These are phyloP conservation scores for Glebionis coronaria DNA, from an alignment of 129 eudicot genomes.

Conservation along the genomic window DNA sequence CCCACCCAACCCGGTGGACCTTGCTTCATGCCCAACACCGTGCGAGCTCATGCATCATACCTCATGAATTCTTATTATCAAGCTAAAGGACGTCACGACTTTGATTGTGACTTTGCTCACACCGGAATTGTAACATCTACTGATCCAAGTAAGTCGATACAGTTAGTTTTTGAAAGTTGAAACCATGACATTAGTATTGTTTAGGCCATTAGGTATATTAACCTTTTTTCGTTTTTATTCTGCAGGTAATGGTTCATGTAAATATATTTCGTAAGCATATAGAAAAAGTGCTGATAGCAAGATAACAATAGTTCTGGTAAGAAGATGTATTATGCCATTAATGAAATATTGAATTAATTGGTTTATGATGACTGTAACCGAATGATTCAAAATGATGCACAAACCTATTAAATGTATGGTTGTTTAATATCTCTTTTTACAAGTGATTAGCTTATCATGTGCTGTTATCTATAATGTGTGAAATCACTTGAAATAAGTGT, in stretches of 20 bases:
- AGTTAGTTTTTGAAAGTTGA: background rate
- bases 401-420: background rate
- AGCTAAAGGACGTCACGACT: slow-evolving; percentile 36
- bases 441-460: background rate
- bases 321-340: background rate
- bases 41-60: slow-evolving; percentile 56
- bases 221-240: background rate
- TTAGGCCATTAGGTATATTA: background rate
- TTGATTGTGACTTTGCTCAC: slow-evolving; percentile 46
- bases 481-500: too few relatives aligned
- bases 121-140: slow-evolving; percentile 33
- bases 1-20: slow-evolving; percentile 54
- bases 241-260: slow-evolving; percentile 32
- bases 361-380: slow-evolving; percentile 9
- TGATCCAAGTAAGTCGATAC: slow-evolving; percentile 52
- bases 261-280: slow-evolving; percentile 16
- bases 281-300: background rate
- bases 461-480: too few relatives aligned
- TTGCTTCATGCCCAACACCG: slow-evolving; percentile 52
- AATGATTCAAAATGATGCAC: slow-evolving; percentile 3
- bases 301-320: background rate
- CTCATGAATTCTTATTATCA: slow-evolving; percentile 69
- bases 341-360: background rate
- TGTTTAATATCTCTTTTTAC: background rate
- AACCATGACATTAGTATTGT: background rate